Evolutionary conservation across 2,329 filamentous ascomycete genomes (phyloP), one percentile per base, ranked within the genome.

Genomic region (Trichothecium sympodiale): DNA sequence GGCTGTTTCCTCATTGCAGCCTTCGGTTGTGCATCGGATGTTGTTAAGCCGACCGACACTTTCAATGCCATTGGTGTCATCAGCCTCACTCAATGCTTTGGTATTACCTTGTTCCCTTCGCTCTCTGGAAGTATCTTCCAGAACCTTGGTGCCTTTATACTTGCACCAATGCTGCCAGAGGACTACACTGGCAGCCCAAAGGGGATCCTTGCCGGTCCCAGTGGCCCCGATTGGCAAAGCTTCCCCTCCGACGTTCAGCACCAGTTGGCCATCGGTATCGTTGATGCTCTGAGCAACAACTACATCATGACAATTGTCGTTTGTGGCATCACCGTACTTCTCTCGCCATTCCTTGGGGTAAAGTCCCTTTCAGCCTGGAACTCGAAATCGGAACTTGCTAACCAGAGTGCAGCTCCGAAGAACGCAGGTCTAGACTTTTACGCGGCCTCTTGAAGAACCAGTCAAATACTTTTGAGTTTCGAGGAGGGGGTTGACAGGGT

Each of bases 61-160:
- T 36, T 53, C 3, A 41, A 49, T 9, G 48, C 48, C 3, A 52
- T 62, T 31, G 51, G 57, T 6, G 60, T 55, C 44, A 54, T 60
- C 36, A 56, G 49, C 20, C 38, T 50, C n/a, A 54, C 38, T n/a
- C 40, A 43, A 33, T 26, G 40, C 15, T 30, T 33, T 9, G 41
- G 41, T 2, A 41, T 43, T 33, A 43, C 37, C 14, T 23, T 40
- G 13, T 26, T 27, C 16, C 37, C 27, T 17, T 16, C 32, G 16
- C 12, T 38, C 9, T 18, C 23, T 15, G 27, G 43, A 28, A 39
- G 38, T 33, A 36, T 47, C 17, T 46, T 44, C 33, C 43, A 46
- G 26, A 41, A 34, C n/a, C 14, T 29, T 8, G 32, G 31, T 12
- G 37, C 25, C 4, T 8, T n/a, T 9, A 4, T 23, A 28, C 26